Evolutionary conservation across 257 asterid species (phyloP), one percentile per base, ranked within the genome.

Genomic region (Anisodus tanguticus): DNA sequence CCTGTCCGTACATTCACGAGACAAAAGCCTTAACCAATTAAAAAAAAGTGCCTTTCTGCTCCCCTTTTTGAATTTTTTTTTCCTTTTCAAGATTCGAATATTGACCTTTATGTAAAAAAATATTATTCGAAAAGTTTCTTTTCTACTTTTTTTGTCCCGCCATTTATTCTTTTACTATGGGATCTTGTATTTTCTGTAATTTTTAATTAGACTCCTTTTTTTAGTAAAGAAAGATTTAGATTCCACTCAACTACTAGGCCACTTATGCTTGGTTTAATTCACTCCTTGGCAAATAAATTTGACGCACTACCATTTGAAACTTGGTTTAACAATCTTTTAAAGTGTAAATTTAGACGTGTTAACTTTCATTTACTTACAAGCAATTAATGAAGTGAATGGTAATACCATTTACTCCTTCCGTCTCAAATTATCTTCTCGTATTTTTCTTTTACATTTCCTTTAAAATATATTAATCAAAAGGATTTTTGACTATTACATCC

Each of bases 81-180:
- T 13, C 5, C 59, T 51, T 76, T 76, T 12, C 6, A 51, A 76
- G 81, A 76, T 76, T 76, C 81, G 81, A 76, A 76, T 76, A 76
- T 76, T 51, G 63, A 51, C 63, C 63, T 2, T 47, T 47, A 41
- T 10, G 0, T 47, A 71, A 19, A 22, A 19, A 9, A 47, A 72
- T 72, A 19, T 47, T 74, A 19, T 74, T 49, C 41, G 11, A 3
- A 72, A 45, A 11, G n/a, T 45, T 19, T 22, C 16, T 22, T 74
- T 11, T 49, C 45, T 51, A 22, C 6, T 22, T 22, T 74, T 74
- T 74, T 6, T 26, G 39, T 35, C n/a, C 81, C 60, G 49, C 45
- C 12, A 26, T 76, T 51, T 72, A 10, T 43, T 70, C 10, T 64
- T 9, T 22, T 11, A 22, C 3, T 49, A 10, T 22, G 6, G 80